Percentiles rank a stretch among this genome's conserved stretches.
These are phyloP conservation scores for Auriscalpium microsporum DNA, from an alignment of 768 basidiomycete species.

Conservation along the genomic window DNA sequence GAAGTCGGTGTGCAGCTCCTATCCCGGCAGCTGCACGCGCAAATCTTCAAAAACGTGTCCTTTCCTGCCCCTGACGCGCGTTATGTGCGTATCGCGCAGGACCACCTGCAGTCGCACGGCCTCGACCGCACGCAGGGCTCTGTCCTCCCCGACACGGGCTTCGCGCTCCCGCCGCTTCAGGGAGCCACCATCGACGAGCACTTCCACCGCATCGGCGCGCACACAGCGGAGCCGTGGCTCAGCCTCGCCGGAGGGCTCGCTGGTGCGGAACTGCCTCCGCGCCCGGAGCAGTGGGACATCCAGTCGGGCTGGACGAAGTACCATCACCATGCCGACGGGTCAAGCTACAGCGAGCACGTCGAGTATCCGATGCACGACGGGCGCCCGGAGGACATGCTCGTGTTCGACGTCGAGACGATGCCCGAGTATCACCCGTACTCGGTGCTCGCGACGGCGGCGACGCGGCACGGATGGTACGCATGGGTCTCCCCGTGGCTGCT, in stretches of 20 bases:
- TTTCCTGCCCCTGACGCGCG: conserved; percentile 53
- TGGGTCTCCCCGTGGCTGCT: conserved; percentile 96
- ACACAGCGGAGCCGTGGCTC: conserved; percentile 71
- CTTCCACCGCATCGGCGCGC: conserved; percentile 70
- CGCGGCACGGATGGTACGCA: conserved; percentile 81
- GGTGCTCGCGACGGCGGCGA: conserved; percentile 83
- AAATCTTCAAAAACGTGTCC: conserved; percentile 67
- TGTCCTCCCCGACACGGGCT: conserved; percentile 65
- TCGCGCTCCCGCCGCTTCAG: conserved; percentile 79
- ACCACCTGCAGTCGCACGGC: conserved; percentile 75
- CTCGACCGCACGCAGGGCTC: conserved; percentile 77
- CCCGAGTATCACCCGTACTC: conserved; percentile 74
- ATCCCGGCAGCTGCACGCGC: conserved; percentile 68
- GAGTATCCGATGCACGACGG: conserved; percentile 56
- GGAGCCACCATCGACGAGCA: conserved; percentile 80
- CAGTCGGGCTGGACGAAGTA: conserved; percentile 92
- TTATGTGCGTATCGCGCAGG: conserved; percentile 66
- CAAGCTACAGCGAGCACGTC: conserved; percentile 67
- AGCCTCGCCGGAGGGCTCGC: conserved; percentile 55
- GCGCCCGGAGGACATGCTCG: conserved; percentile 61
- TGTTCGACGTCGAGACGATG: conserved; percentile 93
- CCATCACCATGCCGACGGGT: conserved; percentile 59
- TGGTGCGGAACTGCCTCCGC: conserved; percentile 45
- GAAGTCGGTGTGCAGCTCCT: conserved; percentile 91
- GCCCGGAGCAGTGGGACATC: conserved; percentile 44